Conservation (phyloP, 192 early-diverging fungal genomes). For the Coemansia furcata region DNA sequence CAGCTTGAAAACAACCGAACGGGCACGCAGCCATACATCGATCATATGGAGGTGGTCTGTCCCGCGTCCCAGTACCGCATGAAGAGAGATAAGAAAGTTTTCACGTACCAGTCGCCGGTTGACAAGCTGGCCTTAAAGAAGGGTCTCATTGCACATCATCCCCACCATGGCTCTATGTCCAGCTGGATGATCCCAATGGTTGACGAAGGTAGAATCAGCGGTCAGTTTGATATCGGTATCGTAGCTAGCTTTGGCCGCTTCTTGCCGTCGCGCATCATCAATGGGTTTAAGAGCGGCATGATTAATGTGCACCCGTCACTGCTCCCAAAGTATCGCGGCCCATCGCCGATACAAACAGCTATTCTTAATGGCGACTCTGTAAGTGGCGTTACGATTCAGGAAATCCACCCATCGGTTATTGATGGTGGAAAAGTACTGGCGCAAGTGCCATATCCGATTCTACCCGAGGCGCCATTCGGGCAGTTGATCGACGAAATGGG, state of each 20-base stretch:
- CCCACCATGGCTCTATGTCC: neutral
- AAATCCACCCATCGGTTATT: slow-evolving; percentile 72
- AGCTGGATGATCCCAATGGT: slow-evolving; percentile 13
- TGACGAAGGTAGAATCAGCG: neutral
- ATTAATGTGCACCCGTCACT: slow-evolving; percentile 95
- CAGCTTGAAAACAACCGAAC: slow-evolving; percentile 54
- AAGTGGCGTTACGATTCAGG: slow-evolving; percentile 85
- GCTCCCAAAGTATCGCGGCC: slow-evolving; percentile 89
- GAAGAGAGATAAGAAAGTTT: slow-evolving; percentile 9
- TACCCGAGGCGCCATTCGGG: neutral
- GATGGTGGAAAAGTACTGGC: slow-evolving; percentile 83
- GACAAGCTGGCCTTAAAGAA: slow-evolving; percentile 7
- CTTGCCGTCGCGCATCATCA: slow-evolving; percentile 70
- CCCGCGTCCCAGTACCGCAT: slow-evolving; percentile 6
- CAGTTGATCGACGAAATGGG: slow-evolving; percentile 21
- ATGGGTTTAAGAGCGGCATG: slow-evolving; percentile 62
- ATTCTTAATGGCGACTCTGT: slow-evolving; percentile 71
- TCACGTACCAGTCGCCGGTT: slow-evolving; percentile 13
- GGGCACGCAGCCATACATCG: slow-evolving; percentile 23
- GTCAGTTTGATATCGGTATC: slow-evolving; percentile 75
- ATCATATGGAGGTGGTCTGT: slow-evolving; percentile 19
- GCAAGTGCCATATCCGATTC: slow-evolving; percentile 46
- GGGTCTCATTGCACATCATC: neutral
- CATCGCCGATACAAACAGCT: slow-evolving; percentile 84
- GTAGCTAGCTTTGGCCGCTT: slow-evolving; percentile 96